A percentile compares a stretch with the other conserved stretches of the same genome.
phyloP scores from a whole-genome alignment of 768 basidiomycete genomes.

The Hericium alpestre region DNA sequence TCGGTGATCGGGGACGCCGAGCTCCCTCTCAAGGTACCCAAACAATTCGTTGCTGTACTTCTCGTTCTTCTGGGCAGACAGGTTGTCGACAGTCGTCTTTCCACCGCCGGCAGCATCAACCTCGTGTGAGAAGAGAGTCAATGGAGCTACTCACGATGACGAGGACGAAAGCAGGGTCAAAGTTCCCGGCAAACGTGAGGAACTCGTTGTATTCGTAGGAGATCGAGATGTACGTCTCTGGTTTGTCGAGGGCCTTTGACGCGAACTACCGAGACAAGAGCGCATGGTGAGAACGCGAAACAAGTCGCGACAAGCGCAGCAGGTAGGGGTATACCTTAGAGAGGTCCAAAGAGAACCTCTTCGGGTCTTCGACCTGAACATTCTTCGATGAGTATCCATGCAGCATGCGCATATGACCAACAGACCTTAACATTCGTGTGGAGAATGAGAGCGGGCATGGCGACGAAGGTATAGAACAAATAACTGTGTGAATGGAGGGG shows the following conservation, averaged over 20 bases:
- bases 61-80: slow-evolving; percentile 36
- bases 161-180: slow-evolving; percentile 57
- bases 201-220: slow-evolving; percentile 47
- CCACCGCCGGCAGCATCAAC: neutral
- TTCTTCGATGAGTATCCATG: too few relatives aligned
- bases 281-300: slow-evolving; percentile 27
- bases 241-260: slow-evolving; percentile 41
- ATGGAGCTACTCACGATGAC: slow-evolving; percentile 35
- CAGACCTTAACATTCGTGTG: slow-evolving; percentile 11
- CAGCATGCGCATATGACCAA: neutral
- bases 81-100: slow-evolving; percentile 49
- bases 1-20: slow-evolving; percentile 39
- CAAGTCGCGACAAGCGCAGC: slow-evolving; percentile 14
- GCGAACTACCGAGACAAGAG: too few relatives aligned
- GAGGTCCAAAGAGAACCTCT: slow-evolving; percentile 3
- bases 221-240: slow-evolving; percentile 43
- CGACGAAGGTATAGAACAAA: neutral
- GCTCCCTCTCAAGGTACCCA: slow-evolving; percentile 40
- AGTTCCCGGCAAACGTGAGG: slow-evolving; percentile 49
- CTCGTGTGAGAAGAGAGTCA: neutral
- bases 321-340: slow-evolving; percentile 6
- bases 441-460: slow-evolving; percentile 8
- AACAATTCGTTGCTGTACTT: slow-evolving; percentile 47
- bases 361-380: slow-evolving; percentile 1
- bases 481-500: too few relatives aligned